phyloP scores from a whole-genome alignment of 2,329 filamentous ascomycete genomes.

The Stenocarpella maydis region DNA sequence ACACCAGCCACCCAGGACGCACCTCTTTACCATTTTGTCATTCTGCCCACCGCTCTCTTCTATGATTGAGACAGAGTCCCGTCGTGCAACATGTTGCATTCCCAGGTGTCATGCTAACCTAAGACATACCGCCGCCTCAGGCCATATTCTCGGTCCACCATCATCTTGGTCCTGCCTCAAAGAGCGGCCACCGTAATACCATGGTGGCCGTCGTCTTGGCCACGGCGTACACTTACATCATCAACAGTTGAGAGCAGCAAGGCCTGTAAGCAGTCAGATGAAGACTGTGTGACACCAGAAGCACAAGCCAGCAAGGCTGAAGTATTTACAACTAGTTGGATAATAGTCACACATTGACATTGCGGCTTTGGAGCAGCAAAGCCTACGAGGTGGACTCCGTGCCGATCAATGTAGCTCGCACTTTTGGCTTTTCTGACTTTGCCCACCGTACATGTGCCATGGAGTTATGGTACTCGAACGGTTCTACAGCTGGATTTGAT shows the following conservation, averaged over 20 bases:
- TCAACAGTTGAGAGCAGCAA: background rate
- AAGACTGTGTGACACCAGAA: background rate
- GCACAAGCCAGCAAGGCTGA: background rate
- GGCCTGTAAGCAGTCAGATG: background rate
- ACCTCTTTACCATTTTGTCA: background rate
- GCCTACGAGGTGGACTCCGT: too few relatives aligned
- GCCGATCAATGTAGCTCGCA: too few relatives aligned
- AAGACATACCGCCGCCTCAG: conserved; percentile 8
- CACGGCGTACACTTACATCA: background rate
- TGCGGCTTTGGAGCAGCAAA: too few relatives aligned
- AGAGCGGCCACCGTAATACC: background rate
- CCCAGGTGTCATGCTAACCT: conserved; percentile 6
- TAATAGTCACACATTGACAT: too few relatives aligned
- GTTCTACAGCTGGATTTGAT: too few relatives aligned
- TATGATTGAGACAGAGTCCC: conserved; percentile 17
- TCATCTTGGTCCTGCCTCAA: conserved; percentile 1
- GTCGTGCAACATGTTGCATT: conserved; percentile 24
- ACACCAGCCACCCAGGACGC: background rate
- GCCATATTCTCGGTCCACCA: background rate
- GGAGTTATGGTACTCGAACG: background rate
- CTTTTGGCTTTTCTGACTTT: background rate
- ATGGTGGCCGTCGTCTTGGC: background rate
- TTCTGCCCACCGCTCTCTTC: conserved; percentile 19
- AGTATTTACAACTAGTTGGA: too few relatives aligned
- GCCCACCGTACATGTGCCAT: background rate